Evolutionary conservation across 495 filamentous ascomycete genomes (phyloP), one percentile per base, ranked within the genome.

Genomic region (Aspergillus leporis): DNA sequence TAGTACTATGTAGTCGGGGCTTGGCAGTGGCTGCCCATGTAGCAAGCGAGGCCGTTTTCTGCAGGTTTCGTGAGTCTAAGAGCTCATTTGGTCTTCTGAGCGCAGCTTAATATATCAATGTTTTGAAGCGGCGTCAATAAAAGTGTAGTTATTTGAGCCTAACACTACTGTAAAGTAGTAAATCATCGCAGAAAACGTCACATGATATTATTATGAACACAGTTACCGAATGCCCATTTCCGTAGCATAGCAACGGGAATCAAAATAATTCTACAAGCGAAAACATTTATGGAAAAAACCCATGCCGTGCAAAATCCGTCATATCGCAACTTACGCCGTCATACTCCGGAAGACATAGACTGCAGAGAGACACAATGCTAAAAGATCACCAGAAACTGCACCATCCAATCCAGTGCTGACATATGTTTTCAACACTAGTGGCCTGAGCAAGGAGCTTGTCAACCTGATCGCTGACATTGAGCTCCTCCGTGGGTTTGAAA

Each of bases 391-490:
- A 93, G 81, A 93, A 95, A 74, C 89, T 92, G 73, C 91, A 96
- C 91, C 92, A 95, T 54, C 93, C 94, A 59, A 98, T 97, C 73
- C 97, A 99, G 77, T 98, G 94, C 77, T 97, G 94, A 69, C 95
- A 98, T 57, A 99, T 81, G 75, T 98, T 98, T 80, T 98, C 95
- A 47, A 97, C 79, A 64, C 91, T 97, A 6, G 94, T 98, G 19
- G 95, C 95, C 75, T 99, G 93, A 34, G 87, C 87, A 59, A 98
- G 88, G 65, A 98, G 74, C 73, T 93, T 93, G 69, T 96, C 92
- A 3, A 99, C 95, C 72, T 98, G 95, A 38, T 87, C 83, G 18
- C 88, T 87, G n/a, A 95, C 85, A 52, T 83, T 86, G 56, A 99
- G 80, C 74, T 97, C 94, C 60, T 93, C 90, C 38, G 63, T 69